Evolutionary conservation across 192 early-diverging fungal species (phyloP), one percentile per base, ranked within the genome.

Genomic region (Dispira simplex): DNA sequence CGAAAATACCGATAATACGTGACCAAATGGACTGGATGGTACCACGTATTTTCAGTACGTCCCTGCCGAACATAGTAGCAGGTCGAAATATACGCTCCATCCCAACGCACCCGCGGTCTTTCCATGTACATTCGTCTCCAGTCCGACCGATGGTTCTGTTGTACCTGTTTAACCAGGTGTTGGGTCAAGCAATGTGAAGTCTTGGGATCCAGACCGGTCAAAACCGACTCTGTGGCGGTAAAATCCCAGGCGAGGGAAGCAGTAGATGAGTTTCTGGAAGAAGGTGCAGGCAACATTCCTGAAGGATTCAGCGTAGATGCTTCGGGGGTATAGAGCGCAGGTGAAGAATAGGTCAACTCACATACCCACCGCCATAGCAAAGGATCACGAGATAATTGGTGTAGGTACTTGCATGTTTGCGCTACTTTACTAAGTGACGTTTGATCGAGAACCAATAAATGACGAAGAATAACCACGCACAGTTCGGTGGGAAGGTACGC

Each of bases 1-100:
- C 71, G 71, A 8, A 70, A 14, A 56, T 69, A 73, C 20, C 71
- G 64, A 56, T 55, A 73, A 51, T 73, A 73, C 23, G 71, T 64
- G 18, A 73, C 66, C 10, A 73, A 47, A 46, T 70, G 68, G 21
- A 65, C 65, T 0, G 72, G 72, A 18, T 68, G 66, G 72, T 73
- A 67, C 57, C 49, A 73, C 2, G 44, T 53, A n/a, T 62, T 45
- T 39, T 68, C 64, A 18, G 46, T 65, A 32, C 64, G 62, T 13
- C 72, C 72, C 44, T 52, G 60, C 8, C 72, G 72, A 14, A 67
- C 46, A 51, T 73, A 70, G 62, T 70, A 66, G 10, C 63, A 63
- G 16, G 65, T 44, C 13, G 71, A 73, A 4, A 70, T 70, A 52
- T 69, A 73, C 4, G 67, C 39, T 2, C 72, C 72, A 52, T 73